Base-by-base conservation (phyloP, 345 rosid genomes). In the Hirschfeldia incana region DNA sequence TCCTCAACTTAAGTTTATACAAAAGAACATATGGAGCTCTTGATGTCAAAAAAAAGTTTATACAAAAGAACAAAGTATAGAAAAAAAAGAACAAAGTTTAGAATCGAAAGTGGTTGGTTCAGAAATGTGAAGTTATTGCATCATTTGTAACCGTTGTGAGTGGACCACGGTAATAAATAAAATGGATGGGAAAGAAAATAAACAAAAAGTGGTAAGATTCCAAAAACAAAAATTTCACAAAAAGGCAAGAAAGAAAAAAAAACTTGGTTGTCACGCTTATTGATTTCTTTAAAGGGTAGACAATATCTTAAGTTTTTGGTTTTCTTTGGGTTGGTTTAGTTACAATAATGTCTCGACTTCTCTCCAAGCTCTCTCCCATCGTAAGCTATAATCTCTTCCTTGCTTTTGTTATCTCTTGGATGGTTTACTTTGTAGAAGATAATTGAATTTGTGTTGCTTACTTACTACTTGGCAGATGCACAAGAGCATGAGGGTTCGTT, bases 401-500 rank as follows among this genome's bases (percentile, higher is more conserved):
- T 44, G 33, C 61, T 21, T 21, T 57, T 21, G 61, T 21, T 57
- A 27, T 57, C 13, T 57, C 61, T 57, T 21, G 9, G 61, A 57
- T 21, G 29, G 28, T 55, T 55, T 55, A 55, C 8, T 8, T 53
- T 17, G 10, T 8, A 27, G 64, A 27, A 61, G 16, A 62, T 4
- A 62, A 6, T 30, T 62, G 8, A 16, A 9, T 63, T 33, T 64
- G 11, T 4, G 44, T 64, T 33, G 27, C 55, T 26, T 67, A 6
- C n/a, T 49, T 13, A 13, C 57, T 49, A 49, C 53, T 49, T 49
- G 34, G 70, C 33, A 67, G 57, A 42, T 26, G n/a, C 57, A 67
- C 57, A 67, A 11, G 53, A 36, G 65, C 13, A 64, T 17, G 68
- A 34, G 46, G 13, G 34, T 58, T 71, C 75, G 65, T 36, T 58